These are phyloP conservation scores for Diaporthe capsici DNA, from an alignment of 2,329 filamentous ascomycete genomes.

Conservation along the genomic window DNA sequence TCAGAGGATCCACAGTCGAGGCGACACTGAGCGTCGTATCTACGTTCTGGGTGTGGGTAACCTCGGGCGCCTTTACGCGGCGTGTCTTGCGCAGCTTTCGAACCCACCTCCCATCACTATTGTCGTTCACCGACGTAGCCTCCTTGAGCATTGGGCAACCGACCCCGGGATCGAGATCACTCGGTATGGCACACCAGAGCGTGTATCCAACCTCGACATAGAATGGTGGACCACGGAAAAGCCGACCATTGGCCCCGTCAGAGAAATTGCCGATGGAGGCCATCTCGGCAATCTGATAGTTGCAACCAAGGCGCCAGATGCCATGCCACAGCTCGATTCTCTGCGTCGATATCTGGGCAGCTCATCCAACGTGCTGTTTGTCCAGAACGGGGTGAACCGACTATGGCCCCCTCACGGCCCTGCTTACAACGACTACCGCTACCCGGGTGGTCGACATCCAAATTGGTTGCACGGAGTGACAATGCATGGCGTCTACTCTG, in stretches of 20 bases:
- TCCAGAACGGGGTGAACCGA: slow-evolving; percentile 89
- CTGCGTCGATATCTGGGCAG: slow-evolving; percentile 74
- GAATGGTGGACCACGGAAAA: slow-evolving; percentile 68
- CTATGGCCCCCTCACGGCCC: slow-evolving; percentile 68
- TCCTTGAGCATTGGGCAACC: slow-evolving; percentile 63
- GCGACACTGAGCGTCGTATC: slow-evolving; percentile 63
- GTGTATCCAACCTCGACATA: slow-evolving; percentile 59
- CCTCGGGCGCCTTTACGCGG: slow-evolving; percentile 84
- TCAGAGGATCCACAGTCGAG: slow-evolving; percentile 41
- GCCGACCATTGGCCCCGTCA: slow-evolving; percentile 53
- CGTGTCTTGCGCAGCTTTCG: slow-evolving; percentile 72
- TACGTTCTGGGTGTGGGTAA: slow-evolving; percentile 87
- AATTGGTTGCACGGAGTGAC: slow-evolving; percentile 79
- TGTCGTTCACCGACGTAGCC: slow-evolving; percentile 75
- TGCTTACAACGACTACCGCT: slow-evolving; percentile 59
- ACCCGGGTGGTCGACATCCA: slow-evolving; percentile 61
- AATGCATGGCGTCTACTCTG: slow-evolving; percentile 69
- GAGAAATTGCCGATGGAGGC: slow-evolving; percentile 56
- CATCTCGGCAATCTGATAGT: slow-evolving; percentile 82
- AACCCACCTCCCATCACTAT: slow-evolving; percentile 82
- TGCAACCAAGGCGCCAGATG: slow-evolving; percentile 80
- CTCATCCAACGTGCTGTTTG: slow-evolving; percentile 81
- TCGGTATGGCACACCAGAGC: slow-evolving; percentile 51
- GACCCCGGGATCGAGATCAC: slow-evolving; percentile 61
- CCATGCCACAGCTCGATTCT: slow-evolving; percentile 71